These are phyloP conservation scores for Claviceps capensis DNA, from an alignment of 2,329 filamentous ascomycete genomes.

Conservation along the genomic window DNA sequence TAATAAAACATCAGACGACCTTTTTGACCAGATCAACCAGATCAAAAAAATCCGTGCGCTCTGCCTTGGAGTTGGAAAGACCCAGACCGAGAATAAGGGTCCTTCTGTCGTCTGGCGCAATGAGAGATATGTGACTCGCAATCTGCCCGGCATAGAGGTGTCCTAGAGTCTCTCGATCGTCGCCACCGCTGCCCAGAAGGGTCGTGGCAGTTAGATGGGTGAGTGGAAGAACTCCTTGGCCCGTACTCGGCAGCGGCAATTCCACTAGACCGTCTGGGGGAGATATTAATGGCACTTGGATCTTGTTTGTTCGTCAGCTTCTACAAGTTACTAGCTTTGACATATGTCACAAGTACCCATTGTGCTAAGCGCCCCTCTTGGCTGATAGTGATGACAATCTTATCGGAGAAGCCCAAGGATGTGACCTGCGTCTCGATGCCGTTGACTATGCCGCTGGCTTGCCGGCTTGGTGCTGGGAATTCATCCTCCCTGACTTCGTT, in stretches of 20 bases:
- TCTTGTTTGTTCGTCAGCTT: slow-evolving; percentile 27
- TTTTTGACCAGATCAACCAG: slow-evolving; percentile 48
- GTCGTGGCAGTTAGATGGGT: slow-evolving; percentile 76
- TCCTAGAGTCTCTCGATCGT: slow-evolving; percentile 67
- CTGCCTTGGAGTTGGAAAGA: slow-evolving; percentile 33
- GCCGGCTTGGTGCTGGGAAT: slow-evolving; percentile 55
- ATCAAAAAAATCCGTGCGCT: slow-evolving; percentile 48
- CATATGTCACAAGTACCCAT: slow-evolving; percentile 51
- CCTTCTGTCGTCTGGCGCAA: slow-evolving; percentile 49
- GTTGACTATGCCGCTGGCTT: slow-evolving; percentile 48
- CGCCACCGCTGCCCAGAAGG: slow-evolving; percentile 68
- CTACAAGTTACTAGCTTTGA: neutral
- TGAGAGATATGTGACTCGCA: slow-evolving; percentile 62
- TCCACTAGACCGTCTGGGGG: slow-evolving; percentile 51
- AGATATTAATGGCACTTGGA: slow-evolving; percentile 65
- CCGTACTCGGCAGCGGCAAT: slow-evolving; percentile 36
- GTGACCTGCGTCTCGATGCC: slow-evolving; percentile 59
- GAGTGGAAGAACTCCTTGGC: slow-evolving; percentile 51
- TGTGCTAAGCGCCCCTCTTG: slow-evolving; percentile 78
- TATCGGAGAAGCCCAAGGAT: slow-evolving; percentile 68
- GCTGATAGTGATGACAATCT: slow-evolving; percentile 77
- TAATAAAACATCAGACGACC: slow-evolving; percentile 27
- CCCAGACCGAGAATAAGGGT: slow-evolving; percentile 51
- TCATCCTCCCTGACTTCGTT: slow-evolving; percentile 33
- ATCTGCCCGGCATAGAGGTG: slow-evolving; percentile 86